A percentile compares a stretch with the other conserved stretches of the same genome.
These are phyloP conservation scores for Amoeboaphelidium protococcarum DNA, from an alignment of 371 early-diverging fungal genomes.

Conservation along the genomic window DNA sequence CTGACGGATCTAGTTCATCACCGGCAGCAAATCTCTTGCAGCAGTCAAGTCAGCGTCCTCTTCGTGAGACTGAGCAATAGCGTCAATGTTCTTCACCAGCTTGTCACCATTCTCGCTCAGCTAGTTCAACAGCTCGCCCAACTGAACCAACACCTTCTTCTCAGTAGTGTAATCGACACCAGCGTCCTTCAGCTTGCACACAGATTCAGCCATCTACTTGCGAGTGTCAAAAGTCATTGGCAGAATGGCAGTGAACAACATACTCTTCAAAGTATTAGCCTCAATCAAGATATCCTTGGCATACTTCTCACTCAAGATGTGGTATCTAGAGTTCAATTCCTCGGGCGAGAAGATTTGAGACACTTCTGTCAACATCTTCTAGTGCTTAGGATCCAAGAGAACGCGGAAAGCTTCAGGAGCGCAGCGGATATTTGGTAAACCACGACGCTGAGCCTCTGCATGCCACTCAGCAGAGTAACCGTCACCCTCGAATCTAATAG, in stretches of 20 bases:
- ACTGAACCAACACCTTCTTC: conserved; percentile 27
- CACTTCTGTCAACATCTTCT: conserved; percentile 37
- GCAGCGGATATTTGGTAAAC: conserved; percentile 68
- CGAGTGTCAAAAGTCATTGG: conserved; percentile 71
- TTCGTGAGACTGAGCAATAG: conserved; percentile 24
- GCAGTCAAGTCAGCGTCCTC: conserved; percentile 21
- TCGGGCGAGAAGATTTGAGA: conserved; percentile 55
- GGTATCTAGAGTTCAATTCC: conserved; percentile 73
- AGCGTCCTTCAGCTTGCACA: conserved; percentile 27
- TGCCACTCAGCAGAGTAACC: conserved; percentile 45
- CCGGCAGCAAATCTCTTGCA: conserved; percentile 25
- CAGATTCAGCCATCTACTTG: conserved; percentile 48
- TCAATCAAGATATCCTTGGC: conserved; percentile 83
- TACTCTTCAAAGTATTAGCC: conserved; percentile 59
- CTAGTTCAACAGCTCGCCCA: conserved; percentile 27
- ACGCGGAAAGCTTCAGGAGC: conserved; percentile 63
- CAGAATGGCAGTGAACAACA: conserved; percentile 54
- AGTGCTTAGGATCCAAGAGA: conserved; percentile 35
- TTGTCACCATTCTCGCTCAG: conserved; percentile 25
- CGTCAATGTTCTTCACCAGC: conserved; percentile 26
- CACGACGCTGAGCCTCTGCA: conserved; percentile 40
- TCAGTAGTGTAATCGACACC: conserved; percentile 35
- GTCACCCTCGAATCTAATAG: conserved; percentile 87
- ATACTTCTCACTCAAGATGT: conserved; percentile 80
- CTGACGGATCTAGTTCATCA: conserved; percentile 39